These are phyloP conservation scores for Leccinum angustisporum DNA, from an alignment of 1,284 basidiomycete genomes.

Conservation along the genomic window DNA sequence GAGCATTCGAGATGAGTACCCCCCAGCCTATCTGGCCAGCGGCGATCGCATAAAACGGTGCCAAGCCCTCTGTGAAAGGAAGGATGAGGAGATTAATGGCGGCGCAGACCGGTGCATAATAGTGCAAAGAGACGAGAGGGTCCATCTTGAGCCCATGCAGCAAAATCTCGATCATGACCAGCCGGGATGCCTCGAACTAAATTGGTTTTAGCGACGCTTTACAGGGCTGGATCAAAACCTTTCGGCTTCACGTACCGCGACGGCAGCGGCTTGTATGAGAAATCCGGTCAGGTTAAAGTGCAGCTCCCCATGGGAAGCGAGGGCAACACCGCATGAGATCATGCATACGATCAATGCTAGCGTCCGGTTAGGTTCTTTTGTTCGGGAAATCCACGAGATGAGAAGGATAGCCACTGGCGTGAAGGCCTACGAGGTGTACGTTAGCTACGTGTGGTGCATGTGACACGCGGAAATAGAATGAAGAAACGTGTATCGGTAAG, in stretches of 20 bases:
- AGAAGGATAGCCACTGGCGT: slow-evolving; percentile 95
- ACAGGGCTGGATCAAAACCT: neutral
- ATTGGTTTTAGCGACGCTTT: slow-evolving; percentile 13
- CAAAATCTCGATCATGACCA: slow-evolving; percentile 96
- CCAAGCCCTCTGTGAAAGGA: slow-evolving; percentile 88
- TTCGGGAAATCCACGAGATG: slow-evolving; percentile 88
- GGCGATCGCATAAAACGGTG: slow-evolving; percentile 68
- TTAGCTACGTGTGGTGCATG: slow-evolving; percentile 7
- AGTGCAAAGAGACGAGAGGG: slow-evolving; percentile 93
- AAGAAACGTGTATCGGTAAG: neutral
- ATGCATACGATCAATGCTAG: slow-evolving; percentile 85
- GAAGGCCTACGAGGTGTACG: slow-evolving; percentile 68
- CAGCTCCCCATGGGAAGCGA: slow-evolving; percentile 86
- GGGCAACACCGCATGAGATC: slow-evolving; percentile 89
- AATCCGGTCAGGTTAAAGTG: slow-evolving; percentile 88
- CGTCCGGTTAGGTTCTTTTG: slow-evolving; percentile 84
- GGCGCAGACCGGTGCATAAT: slow-evolving; percentile 96
- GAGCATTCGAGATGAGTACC: slow-evolving; percentile 82
- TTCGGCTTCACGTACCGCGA: slow-evolving; percentile 51
- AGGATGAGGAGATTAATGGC: slow-evolving; percentile 82
- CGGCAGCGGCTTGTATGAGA: slow-evolving; percentile 79
- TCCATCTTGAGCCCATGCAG: slow-evolving; percentile 98
- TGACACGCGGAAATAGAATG: neutral
- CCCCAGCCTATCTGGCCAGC: slow-evolving; percentile 60
- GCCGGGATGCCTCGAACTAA: slow-evolving; percentile 84